Evolutionary conservation across 805 yeast genomes (phyloP), one percentile per base, ranked within the genome.

Genomic region (Barnettozyma californica): DNA sequence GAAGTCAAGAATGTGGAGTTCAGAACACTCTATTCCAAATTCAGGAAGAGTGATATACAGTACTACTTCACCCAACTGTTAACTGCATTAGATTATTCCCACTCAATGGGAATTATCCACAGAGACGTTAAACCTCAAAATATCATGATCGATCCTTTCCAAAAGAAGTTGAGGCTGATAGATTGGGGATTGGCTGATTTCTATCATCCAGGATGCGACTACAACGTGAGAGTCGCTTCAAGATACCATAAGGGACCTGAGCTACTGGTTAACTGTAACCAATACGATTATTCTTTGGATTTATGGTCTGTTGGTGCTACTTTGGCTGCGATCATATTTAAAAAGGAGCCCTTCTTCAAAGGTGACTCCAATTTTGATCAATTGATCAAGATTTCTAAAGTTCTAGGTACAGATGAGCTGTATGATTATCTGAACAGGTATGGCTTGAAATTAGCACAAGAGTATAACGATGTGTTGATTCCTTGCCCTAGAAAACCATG

Each of bases 131-230:
- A 91, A 67, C 97, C 97, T 10, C 96, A 91, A 61, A 91, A 91
- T 66, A 87, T 91, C 54, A 91, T 91, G 96, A 91, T 91, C 57
- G 97, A 91, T 66, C 96, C 87, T 47, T 70, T 75, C 51, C 76
- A 74, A 53, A 81, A 70, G 65, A 80, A 78, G 60, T 69, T 91
- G 57, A 77, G 96, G 54, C 76, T 90, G 54, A 90, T 91, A 47
- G 97, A 91, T 67, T 91, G 97, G 97, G 97, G 97, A 8, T 70
- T 91, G 45, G 97, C 97, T 9, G 97, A 91, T 65, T 90, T 88
- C 63, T 90, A 90, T 62, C 97, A 91, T 63, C 81, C 88, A 21
- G 89, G 89, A 13, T 85, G 81, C 63, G 96, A 88, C 59, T 91
- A 87, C 61, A 91, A 91, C 61, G 97, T 91, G 19, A 76, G 97